Evolutionary conservation across 1,139 yeast genomes (phyloP).

Genomic region (Protomyces macrosporus): DNA sequence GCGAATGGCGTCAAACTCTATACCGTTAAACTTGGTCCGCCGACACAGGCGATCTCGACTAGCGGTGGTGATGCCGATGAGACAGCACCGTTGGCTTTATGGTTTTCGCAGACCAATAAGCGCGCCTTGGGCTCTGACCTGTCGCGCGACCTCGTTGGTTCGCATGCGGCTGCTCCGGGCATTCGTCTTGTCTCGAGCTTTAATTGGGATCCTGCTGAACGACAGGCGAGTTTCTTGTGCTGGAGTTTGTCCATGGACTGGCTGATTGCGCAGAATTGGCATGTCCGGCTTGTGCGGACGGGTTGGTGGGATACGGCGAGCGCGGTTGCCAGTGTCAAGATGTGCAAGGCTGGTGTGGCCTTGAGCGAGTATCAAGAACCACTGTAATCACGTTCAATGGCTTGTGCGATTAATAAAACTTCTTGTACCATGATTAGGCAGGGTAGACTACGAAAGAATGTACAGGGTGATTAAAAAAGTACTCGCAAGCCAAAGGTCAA

Average conservation of each 20-base stretch:
- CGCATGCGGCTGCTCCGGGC: constrained; percentile 15
- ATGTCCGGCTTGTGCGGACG: constrained; percentile 8
- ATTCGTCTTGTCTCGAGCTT: constrained; percentile 11
- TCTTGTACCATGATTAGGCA: no score
- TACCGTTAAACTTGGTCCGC: constrained; percentile 4
- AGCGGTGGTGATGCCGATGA: constrained; percentile 2
- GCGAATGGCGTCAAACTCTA: constrained; percentile 12
- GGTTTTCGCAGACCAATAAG: constrained; percentile 19
- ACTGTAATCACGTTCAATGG: background rate
- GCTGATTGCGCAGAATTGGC: constrained; percentile 8
- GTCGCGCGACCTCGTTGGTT: constrained; percentile 20
- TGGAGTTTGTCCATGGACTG: constrained; percentile 14
- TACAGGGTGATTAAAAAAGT: background rate
- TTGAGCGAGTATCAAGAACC: constrained; percentile 22
- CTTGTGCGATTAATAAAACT: background rate
- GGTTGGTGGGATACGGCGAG: constrained; percentile 14
- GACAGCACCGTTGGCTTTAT: constrained; percentile 6
- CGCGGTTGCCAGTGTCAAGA: constrained; percentile 13
- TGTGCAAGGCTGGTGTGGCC: constrained; percentile 2
- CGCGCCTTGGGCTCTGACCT: constrained; percentile 9
- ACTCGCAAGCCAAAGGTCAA: background rate
- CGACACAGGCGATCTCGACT: background rate
- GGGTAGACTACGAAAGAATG: background rate
- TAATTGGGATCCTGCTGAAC: constrained; percentile 11
- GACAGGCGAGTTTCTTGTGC: constrained; percentile 20